phyloP scores from a whole-genome alignment of 148 eudicot species.

The Camellia sinensis region DNA sequence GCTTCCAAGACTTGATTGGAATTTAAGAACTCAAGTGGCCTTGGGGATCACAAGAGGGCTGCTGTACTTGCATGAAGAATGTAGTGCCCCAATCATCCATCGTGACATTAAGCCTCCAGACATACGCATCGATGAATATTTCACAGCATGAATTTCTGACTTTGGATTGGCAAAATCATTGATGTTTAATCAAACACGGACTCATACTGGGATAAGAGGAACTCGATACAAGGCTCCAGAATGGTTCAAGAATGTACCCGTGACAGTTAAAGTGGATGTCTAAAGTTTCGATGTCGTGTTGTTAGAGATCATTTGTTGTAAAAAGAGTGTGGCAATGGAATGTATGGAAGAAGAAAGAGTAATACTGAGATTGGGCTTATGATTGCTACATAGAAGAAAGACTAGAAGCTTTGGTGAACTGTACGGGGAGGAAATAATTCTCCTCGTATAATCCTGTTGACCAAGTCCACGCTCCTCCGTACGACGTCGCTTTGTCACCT shows the following conservation, averaged over 20 bases:
- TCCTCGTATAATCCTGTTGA: no score
- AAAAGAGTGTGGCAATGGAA: constrained; percentile 7
- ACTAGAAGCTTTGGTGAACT: constrained; percentile 5
- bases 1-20: constrained; percentile 13
- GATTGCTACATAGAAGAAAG: constrained; percentile 7
- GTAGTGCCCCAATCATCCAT: constrained; percentile 15
- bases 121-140: constrained; percentile 9
- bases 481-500: no score
- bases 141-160: constrained; percentile 13
- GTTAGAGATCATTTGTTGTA: constrained; percentile 20
- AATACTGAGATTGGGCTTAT: constrained; percentile 13
- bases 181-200: background rate
- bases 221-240: constrained; percentile 23
- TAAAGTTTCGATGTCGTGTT: constrained; percentile 20
- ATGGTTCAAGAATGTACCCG: constrained; percentile 18
- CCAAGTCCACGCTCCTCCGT: no score
- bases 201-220: constrained; percentile 22
- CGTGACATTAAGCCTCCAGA: constrained; percentile 21
- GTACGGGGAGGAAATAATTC: no score
- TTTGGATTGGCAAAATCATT: constrained; percentile 21
- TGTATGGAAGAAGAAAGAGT: constrained; percentile 8
- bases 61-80: constrained; percentile 18
- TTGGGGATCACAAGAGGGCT: constrained; percentile 23
- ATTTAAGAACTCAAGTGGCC: constrained; percentile 7
- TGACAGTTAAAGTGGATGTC: constrained; percentile 19